Conservation (phyloP, 1,139 yeast genomes). For the Pichia sp. region DNA sequence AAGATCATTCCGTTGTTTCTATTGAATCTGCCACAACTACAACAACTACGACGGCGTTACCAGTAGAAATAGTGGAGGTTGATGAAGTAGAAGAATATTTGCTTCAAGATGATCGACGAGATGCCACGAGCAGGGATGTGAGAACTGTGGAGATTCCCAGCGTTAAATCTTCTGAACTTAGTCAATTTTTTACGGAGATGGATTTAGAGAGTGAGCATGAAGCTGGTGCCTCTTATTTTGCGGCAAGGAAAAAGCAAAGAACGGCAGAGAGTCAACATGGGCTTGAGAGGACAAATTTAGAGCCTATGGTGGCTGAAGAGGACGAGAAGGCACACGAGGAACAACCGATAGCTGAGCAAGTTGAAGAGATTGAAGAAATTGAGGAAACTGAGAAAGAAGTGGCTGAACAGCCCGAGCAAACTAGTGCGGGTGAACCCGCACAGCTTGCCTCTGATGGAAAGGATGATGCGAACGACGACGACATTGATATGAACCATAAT, state of each 20-base stretch:
- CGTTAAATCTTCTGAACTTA: slow-evolving; percentile 15
- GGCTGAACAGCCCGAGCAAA: no score
- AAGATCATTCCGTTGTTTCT: slow-evolving; percentile 3
- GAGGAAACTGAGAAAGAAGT: no score
- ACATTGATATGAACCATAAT: no score
- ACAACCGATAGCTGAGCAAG: neutral
- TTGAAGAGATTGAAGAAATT: slow-evolving; percentile 1
- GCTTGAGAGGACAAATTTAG: slow-evolving; percentile 1
- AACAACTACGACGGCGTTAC: slow-evolving; percentile 9
- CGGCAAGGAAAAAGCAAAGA: slow-evolving; percentile 6
- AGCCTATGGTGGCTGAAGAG: slow-evolving; percentile 5
- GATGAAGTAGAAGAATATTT: slow-evolving; percentile 15
- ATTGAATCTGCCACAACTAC: slow-evolving; percentile 6
- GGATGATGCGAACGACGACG: no score
- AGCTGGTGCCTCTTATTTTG: slow-evolving; percentile 13
- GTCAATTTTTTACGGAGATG: slow-evolving; percentile 15
- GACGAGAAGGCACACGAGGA: no score
- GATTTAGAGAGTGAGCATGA: slow-evolving; percentile 10
- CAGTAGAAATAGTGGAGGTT: slow-evolving; percentile 12
- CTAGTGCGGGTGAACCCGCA: no score
- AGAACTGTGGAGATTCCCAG: slow-evolving; percentile 10
- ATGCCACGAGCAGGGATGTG: neutral
- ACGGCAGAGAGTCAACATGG: slow-evolving; percentile 5
- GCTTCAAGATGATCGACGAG: neutral
- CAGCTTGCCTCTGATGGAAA: no score